Conservation (phyloP, 345 rosid species). For the Salix koriyanagi region DNA sequence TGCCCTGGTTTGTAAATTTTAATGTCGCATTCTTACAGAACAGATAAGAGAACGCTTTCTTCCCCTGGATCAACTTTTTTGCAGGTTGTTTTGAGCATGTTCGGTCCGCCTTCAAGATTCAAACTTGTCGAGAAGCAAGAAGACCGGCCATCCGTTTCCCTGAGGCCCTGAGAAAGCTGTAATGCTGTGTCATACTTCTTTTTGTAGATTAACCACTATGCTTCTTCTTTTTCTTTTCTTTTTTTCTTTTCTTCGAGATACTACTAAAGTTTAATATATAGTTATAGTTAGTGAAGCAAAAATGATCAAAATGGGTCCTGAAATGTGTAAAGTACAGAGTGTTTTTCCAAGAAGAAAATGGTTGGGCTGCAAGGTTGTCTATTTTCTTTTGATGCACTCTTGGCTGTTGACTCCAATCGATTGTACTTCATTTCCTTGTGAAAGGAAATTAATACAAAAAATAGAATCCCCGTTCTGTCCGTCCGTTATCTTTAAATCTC, state of each 20-base stretch:
- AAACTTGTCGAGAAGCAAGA: constrained; percentile 58
- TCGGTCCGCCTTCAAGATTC: constrained; percentile 87
- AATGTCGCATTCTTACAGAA: background rate
- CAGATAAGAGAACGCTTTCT: too few relatives aligned
- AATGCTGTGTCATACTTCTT: background rate
- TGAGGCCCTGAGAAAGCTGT: constrained; percentile 29
- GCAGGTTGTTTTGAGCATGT: constrained; percentile 88
- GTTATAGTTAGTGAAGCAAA: constrained; percentile 7
- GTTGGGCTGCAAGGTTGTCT: background rate
- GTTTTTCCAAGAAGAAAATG: constrained; percentile 1
- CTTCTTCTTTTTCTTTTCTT: background rate
- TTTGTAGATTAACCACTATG: constrained; percentile 3
- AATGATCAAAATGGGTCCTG: background rate
- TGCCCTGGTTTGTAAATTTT: background rate
- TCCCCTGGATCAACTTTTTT: constrained; percentile 1
- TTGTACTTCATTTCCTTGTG: background rate
- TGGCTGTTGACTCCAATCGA: background rate
- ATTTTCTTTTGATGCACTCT: background rate
- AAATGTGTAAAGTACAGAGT: constrained; percentile 21
- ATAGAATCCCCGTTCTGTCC: too few relatives aligned
- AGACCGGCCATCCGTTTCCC: constrained; percentile 59
- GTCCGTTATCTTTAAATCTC: too few relatives aligned
- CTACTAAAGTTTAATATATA: constrained; percentile 13
- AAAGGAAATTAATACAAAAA: too few relatives aligned
- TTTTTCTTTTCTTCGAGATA: background rate